Conservation (phyloP, 1,284 basidiomycete genomes). For the Melanopsichium pennsylvanicum region DNA sequence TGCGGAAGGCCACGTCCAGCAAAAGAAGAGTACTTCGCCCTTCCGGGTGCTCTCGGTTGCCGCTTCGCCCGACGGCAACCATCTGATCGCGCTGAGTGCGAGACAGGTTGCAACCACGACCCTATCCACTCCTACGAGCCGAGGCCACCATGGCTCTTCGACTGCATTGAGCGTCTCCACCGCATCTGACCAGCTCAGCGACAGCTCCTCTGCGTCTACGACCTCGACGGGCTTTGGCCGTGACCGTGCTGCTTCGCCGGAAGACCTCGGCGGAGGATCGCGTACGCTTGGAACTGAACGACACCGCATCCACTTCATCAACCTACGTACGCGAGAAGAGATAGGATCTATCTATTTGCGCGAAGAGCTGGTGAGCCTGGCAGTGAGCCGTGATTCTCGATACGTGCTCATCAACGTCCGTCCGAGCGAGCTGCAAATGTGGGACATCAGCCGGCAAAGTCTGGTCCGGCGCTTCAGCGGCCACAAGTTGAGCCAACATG, state of each 20-base stretch:
- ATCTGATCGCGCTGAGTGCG: conserved; percentile 77
- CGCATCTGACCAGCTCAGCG: conserved; percentile 31
- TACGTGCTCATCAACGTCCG: conserved; percentile 83
- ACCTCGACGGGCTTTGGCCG: conserved; percentile 19
- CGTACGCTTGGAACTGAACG: conserved; percentile 66
- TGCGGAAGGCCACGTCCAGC: conserved; percentile 73
- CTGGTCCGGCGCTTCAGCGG: conserved; percentile 70
- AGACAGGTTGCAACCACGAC: conserved; percentile 23
- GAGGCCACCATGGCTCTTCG: conserved; percentile 19
- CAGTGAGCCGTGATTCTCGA: conserved; percentile 81
- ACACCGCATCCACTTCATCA: conserved; percentile 77
- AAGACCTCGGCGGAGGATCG: conserved; percentile 64
- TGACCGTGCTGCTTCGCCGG: conserved; percentile 12
- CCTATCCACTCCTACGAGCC: conserved; percentile 5
- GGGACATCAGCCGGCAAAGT: conserved; percentile 75
- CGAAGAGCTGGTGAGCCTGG: conserved; percentile 74
- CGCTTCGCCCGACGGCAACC: conserved; percentile 82
- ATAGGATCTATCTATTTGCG: conserved; percentile 71
- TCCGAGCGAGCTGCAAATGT: conserved; percentile 78
- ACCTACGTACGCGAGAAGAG: conserved; percentile 71
- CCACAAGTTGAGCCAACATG: conserved; percentile 69
- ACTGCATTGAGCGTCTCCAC: conserved; percentile 26
- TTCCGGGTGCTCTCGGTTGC: conserved; percentile 87
- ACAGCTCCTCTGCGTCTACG: conserved; percentile 19
- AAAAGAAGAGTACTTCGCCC: conserved; percentile 77